Conservation (phyloP, 192 early-diverging fungal species). For the Podila minutissima region DNA sequence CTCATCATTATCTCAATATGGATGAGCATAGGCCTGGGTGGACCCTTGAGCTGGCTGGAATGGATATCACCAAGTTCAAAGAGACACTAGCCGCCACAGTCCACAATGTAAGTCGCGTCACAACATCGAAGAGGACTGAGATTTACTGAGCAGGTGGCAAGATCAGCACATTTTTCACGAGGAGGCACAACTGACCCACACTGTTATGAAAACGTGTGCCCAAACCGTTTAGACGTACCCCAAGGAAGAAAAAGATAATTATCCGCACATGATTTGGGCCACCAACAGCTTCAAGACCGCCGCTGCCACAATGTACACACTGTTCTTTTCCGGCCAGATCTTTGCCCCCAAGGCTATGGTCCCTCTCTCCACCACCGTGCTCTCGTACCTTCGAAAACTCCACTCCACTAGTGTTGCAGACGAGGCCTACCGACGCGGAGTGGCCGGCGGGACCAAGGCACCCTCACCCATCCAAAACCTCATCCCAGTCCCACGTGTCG, state of each 20-base stretch:
- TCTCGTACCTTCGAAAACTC: conserved; percentile 19
- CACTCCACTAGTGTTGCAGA: conserved; percentile 22
- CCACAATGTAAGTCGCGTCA: conserved; percentile 48
- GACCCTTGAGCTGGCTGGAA: conserved; percentile 61
- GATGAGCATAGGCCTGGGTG: conserved; percentile 56
- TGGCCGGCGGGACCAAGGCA: conserved; percentile 23
- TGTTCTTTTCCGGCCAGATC: conserved; percentile 62
- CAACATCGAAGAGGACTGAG: neutral
- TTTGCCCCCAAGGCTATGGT: conserved; percentile 62
- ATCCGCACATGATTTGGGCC: conserved; percentile 69
- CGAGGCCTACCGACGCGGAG: conserved; percentile 33
- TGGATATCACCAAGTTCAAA: conserved; percentile 53
- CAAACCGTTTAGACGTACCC: conserved; percentile 16
- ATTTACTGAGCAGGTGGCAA: neutral
- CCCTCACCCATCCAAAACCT: conserved; percentile 39
- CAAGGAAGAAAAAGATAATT: conserved; percentile 48
- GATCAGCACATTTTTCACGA: neutral
- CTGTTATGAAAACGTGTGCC: neutral
- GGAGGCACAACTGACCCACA: neutral
- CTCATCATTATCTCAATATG: too few species aligned
- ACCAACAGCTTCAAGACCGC: conserved; percentile 66
- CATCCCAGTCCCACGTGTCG: conserved; percentile 20
- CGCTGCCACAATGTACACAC: conserved; percentile 64
- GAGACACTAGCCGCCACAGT: conserved; percentile 57
- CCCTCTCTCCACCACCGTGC: conserved; percentile 33